Conservation (phyloP, 2,329 filamentous ascomycete genomes). For the Paecilomyces fulvus region DNA sequence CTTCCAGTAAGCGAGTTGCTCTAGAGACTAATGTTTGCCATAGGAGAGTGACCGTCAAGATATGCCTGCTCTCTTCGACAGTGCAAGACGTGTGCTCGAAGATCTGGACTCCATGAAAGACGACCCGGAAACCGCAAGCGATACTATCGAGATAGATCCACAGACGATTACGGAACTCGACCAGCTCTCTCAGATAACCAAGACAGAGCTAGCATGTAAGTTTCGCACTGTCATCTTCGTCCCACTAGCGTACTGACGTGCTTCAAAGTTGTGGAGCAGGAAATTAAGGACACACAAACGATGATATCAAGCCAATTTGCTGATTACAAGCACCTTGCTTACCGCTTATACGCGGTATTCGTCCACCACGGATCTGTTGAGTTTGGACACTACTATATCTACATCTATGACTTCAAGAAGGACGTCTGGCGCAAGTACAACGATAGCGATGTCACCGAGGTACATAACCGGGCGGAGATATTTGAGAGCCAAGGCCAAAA, state of each 20-base stretch:
- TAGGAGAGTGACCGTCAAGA: constrained; percentile 18
- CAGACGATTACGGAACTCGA: constrained; percentile 35
- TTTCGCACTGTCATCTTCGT: constrained; percentile 1
- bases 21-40: constrained; percentile 4
- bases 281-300: constrained; percentile 43
- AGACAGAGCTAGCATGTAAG: constrained; percentile 40
- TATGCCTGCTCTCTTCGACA: constrained; percentile 23
- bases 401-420: constrained; percentile 80
- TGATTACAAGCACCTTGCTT: constrained; percentile 57
- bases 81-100: constrained; percentile 35
- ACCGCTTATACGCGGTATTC: constrained; percentile 83
- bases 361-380: constrained; percentile 65
- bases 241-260: constrained; percentile 4
- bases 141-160: constrained; percentile 36
- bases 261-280: constrained; percentile 24
- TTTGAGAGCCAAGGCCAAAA: constrained; percentile 57
- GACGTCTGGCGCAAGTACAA: constrained; percentile 90
- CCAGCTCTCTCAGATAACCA: constrained; percentile 36
- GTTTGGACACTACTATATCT: constrained; percentile 93
- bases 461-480: constrained; percentile 57
- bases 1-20: constrained; percentile 11
- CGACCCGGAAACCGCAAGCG: constrained; percentile 19
- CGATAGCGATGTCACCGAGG: constrained; percentile 68
- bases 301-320: constrained; percentile 53
- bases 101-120: constrained; percentile 33